Percentiles rank a stretch among this genome's conserved stretches.
Evolutionary conservation across 768 basidiomycete species (phyloP).

Genomic region (Psilocybe sp.): DNA sequence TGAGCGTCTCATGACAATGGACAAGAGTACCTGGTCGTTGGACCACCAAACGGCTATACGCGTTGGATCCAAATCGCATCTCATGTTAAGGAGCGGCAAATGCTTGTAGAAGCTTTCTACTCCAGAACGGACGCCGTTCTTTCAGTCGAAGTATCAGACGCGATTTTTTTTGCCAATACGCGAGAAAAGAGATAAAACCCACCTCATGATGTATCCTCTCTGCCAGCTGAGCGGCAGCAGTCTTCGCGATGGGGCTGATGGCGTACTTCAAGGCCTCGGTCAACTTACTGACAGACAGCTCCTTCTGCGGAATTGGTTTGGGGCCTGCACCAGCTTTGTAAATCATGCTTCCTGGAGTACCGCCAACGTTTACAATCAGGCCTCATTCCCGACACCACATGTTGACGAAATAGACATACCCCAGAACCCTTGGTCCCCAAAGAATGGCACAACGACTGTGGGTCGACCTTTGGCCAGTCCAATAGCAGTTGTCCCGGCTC

Average conservation of each 20-base stretch:
- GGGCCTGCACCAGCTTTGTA: conserved; percentile 61
- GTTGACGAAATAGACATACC: conserved; percentile 27
- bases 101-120: conserved; percentile 59
- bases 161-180: not conserved
- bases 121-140: conserved; percentile 48
- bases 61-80: conserved; percentile 55
- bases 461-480: conserved; percentile 58
- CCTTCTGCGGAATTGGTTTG: conserved; percentile 52
- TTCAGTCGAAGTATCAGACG: not conserved
- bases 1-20: not conserved
- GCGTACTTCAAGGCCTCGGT: conserved; percentile 51
- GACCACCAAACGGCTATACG: conserved; percentile 61
- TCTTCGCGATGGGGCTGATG: conserved; percentile 41
- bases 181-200: conserved; percentile 7
- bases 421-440: conserved; percentile 64
- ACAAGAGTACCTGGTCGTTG: conserved; percentile 36
- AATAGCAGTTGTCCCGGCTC: conserved; percentile 65
- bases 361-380: not conserved
- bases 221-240: conserved; percentile 47
- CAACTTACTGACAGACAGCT: conserved; percentile 45
- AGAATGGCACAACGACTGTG: conserved; percentile 63
- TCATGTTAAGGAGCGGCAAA: conserved; percentile 59
- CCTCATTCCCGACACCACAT: conserved; percentile 11
- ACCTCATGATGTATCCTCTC: conserved; percentile 51
- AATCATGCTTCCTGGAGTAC: conserved; percentile 54